Base-by-base conservation (phyloP, 169 alveolate genomes). In the Plasmodium sp. region DNA sequence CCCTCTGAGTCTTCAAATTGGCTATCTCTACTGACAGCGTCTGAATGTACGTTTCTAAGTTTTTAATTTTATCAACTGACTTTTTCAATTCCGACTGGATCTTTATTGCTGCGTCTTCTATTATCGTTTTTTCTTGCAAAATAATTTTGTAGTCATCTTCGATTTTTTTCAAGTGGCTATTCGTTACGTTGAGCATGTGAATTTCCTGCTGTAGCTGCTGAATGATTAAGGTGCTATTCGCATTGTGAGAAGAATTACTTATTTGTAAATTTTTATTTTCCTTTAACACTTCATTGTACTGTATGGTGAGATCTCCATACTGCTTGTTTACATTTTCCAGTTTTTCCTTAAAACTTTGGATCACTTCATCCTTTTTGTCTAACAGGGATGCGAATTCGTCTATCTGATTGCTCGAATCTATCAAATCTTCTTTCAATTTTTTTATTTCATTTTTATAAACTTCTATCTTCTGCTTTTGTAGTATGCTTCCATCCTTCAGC, bases 81-180 rank as follows among this genome's bases (percentile, higher is more conserved):
- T 88, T 88, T 79, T 88, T 88, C 82, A 88, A 88, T 74, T 88
- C 94, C 16, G 91, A 79, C 80, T 88, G 94, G n/a, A 88, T 88
- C 73, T 88, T 88, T 88, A 88, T 88, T 18, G 94, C 94, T 9
- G 94, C 94, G 48, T 88, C 94, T 88, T 88, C 94, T 31, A 88
- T 67, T 41, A 88, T 88, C 18, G 94, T 88, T 51, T 88, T 88
- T 36, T 88, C 94, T 43, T 88, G 94, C 51, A 88, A 88, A 18
- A 88, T 67, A 22, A 88, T 58, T 56, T 88, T 88, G 80, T 88
- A 88, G 34, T 88, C 94, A 58, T 88, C 94, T 79, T 88, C 94
- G 3, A 88, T 45, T 80, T 88, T 88, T 88, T 79, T 58, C 82
- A 88, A 80, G 48, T 88, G 94, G 67, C 33, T 88, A 80, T 88